These are phyloP conservation scores for Metarhizium humberi DNA, from an alignment of 2,329 filamentous ascomycete species.

Conservation along the genomic window DNA sequence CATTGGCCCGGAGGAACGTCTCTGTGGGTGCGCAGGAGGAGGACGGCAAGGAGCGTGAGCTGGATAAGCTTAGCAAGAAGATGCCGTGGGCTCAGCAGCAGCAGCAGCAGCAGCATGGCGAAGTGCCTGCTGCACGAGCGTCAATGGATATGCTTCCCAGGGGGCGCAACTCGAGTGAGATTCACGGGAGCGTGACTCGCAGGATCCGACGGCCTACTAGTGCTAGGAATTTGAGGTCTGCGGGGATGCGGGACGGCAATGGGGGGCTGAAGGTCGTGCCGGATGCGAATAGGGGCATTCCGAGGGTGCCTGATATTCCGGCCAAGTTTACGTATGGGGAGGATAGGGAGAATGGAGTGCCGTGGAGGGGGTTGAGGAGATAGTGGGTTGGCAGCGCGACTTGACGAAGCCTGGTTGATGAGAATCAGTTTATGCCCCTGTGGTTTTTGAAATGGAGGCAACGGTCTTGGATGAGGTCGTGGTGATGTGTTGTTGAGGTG, in stretches of 20 bases:
- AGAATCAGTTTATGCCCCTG: no score
- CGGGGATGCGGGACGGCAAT: slow-evolving; percentile 4
- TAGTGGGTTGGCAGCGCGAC: not conserved
- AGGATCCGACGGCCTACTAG: slow-evolving; percentile 5
- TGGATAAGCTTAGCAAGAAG: slow-evolving; percentile 18
- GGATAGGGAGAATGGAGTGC: slow-evolving; percentile 23
- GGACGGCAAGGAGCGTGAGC: slow-evolving; percentile 4
- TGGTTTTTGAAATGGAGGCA: no score
- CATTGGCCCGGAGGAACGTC: not conserved
- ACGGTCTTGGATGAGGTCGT: not conserved
- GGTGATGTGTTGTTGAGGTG: no score
- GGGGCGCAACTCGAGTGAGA: not conserved
- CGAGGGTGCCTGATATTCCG: slow-evolving; percentile 34
- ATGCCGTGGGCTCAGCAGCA: not conserved
- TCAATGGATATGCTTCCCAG: not conserved
- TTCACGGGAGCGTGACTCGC: not conserved
- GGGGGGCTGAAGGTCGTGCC: slow-evolving; percentile 30
- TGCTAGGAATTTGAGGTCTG: slow-evolving; percentile 1
- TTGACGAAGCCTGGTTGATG: no score
- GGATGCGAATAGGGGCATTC: slow-evolving; percentile 37
- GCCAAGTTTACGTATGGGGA: slow-evolving; percentile 28
- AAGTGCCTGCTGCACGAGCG: not conserved
- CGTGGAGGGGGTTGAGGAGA: slow-evolving; percentile 20
- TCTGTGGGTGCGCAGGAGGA: not conserved
- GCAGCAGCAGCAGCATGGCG: not conserved